Percentiles rank a stretch among this genome's conserved stretches.
Conservation (phyloP, 495 filamentous ascomycete genomes). For the Patellaria atrata region DNA sequence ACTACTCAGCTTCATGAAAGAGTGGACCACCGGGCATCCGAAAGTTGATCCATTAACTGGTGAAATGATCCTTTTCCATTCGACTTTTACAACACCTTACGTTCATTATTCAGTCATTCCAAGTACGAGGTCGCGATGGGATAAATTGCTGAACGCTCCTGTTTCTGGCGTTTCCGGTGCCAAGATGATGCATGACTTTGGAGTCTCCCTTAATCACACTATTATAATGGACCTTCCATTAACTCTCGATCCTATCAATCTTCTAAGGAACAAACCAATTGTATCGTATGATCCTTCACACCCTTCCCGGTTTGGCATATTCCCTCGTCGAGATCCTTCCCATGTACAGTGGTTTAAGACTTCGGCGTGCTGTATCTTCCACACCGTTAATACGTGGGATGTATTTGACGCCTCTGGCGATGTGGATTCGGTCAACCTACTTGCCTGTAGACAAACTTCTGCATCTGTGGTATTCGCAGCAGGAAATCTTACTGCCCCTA, state of each 20-base stretch:
- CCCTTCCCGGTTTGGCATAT: constrained; percentile 45
- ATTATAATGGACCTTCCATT: constrained; percentile 54
- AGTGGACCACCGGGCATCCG: constrained; percentile 58
- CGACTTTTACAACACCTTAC: constrained; percentile 43
- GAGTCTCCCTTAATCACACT: constrained; percentile 42
- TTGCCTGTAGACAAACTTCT: constrained; percentile 47
- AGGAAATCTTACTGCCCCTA: constrained; percentile 38
- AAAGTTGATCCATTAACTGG: constrained; percentile 43
- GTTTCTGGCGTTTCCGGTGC: constrained; percentile 43
- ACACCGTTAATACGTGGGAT: constrained; percentile 55
- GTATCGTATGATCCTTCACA: constrained; percentile 39
- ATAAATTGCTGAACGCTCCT: constrained; percentile 30
- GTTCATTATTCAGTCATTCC: constrained; percentile 50
- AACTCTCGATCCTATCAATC: constrained; percentile 44
- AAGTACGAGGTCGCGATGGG: neutral
- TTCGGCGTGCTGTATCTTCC: constrained; percentile 47
- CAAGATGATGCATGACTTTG: constrained; percentile 63
- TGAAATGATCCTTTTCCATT: constrained; percentile 50
- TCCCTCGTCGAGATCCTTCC: constrained; percentile 42
- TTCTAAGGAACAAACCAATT: constrained; percentile 36
- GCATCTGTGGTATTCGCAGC: constrained; percentile 43
- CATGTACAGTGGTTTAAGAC: constrained; percentile 49
- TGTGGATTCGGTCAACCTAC: constrained; percentile 37
- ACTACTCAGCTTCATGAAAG: constrained; percentile 39
- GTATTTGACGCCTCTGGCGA: constrained; percentile 12